Evolutionary conservation across 2,329 filamentous ascomycete species (phyloP), one percentile per base, ranked within the genome.

Genomic region (Xylaria sp.): DNA sequence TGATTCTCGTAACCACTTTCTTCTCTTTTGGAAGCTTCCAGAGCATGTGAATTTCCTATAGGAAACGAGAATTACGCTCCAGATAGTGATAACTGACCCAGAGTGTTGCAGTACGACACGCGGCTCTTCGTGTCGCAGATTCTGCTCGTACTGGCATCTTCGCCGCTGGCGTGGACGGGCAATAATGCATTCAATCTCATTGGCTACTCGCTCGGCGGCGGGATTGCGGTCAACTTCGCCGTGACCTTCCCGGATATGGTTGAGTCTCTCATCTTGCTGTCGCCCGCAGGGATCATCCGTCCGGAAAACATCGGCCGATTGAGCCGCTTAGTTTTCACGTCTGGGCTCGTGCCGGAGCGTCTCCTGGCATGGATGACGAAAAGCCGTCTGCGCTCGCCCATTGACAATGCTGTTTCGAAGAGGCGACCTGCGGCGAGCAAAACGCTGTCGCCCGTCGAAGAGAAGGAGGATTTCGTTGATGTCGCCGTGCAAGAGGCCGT

Each of bases 121-220:
- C 85, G 87, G 15, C 87, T 97, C 8, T 96, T 93, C 80, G 84
- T 87, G 3, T 85, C 89, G 3, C 91, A 95, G 78, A 89, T 93
- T 63, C 83, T 93, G 46, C 85, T 92, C 32, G 91, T 86, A 15
- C 81, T 95, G 12, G 84, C 87, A 30, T 93, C 91, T 0, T 94
- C 91, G 1, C 83, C 87, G 0, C 80, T 95, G 2, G 73, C 88
- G 15, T 94, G 91, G 91, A 90, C 87, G 0, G 86, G 88, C 50
- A 70, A 76, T 15, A 74, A 78, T 50, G 85, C 83, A 56, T 89
- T 96, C 76, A 86, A 86, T 56, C 79, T 97, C 23, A 81, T 94
- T 13, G 93, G 93, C 12, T 97, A 96, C 80, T 94, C 91, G 0
- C 85, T 97, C 0, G 93, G 93, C 65, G 93, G 93, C 55, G 92